Base-by-base conservation (phyloP, 164 flowering plant genomes). In the Kalanchoe fedtschenkoi region DNA sequence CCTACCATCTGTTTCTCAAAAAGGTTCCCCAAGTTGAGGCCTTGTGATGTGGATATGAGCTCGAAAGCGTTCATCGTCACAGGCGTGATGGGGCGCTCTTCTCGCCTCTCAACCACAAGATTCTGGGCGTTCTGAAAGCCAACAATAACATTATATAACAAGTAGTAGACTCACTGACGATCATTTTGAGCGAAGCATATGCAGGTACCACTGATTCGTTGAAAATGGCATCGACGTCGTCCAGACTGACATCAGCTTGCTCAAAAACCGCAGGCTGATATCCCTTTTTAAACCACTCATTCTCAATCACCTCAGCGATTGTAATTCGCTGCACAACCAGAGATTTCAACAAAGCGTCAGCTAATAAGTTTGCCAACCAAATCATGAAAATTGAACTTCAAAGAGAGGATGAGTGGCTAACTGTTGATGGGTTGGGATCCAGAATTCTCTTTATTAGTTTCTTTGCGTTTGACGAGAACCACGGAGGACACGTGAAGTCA, bases 251-350 rank as follows among this genome's bases (percentile, higher is more conserved):
- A 66, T 89, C 74, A 47, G 75, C 78, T 47, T 86, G 79, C 61
- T 84, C 85, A 73, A 88, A 95, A 26, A 19, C 69, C 15, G 89
- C 89, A 15, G 88, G 86, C 73, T 82, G 80, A 70, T 91, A 95
- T 26, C 96, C 99, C 78, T 91, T 95, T 77, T 84, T 95, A 71
- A 95, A 95, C 99, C 99, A 95, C 32, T 95, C 99, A 73, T 89
- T 91, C 76, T 91, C 90, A 72, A 87, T 81, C 37, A 95, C 80
- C 65, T 91, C 96, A 13, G 85, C 66, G 68, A 83, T 74, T 26
- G 89, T 82, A 41, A 91, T 89, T 5, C 99, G 76, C 99, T 44
- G 22, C 51, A 44, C 13, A 44, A 44, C 1, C 24, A 44, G 24
- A n/a, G n/a, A n/a, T n/a, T n/a, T 44, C 8, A 19, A 19, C n/a